These are phyloP conservation scores for Letharia lupina DNA, from an alignment of 495 filamentous ascomycete species.

Conservation along the genomic window DNA sequence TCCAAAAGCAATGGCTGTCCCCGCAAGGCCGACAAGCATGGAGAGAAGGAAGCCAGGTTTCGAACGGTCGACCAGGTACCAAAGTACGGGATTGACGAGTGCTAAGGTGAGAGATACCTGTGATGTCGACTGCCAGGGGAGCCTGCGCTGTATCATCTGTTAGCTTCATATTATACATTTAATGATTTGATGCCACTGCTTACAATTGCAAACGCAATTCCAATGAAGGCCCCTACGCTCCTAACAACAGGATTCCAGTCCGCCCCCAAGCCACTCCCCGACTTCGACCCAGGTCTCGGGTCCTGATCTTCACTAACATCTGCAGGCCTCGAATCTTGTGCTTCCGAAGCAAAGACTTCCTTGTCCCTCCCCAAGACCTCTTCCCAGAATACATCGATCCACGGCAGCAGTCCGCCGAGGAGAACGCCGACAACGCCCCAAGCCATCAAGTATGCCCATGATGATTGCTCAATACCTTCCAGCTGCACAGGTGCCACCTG, in stretches of 20 bases:
- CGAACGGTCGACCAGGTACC: conserved; percentile 92
- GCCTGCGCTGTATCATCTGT: conserved; percentile 50
- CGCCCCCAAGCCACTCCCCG: conserved; percentile 31
- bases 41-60: conserved; percentile 74
- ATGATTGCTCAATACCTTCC: conserved; percentile 49
- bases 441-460: conserved; percentile 61
- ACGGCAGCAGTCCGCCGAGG: conserved; percentile 73
- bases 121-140: conserved; percentile 88
- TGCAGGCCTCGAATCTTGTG: conserved; percentile 1
- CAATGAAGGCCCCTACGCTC: conserved; percentile 87
- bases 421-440: conserved; percentile 77
- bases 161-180: conserved; percentile 6
- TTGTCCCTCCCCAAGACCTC: conserved; percentile 24
- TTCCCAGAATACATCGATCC: conserved; percentile 64
- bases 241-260: conserved; percentile 80
- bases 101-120: conserved; percentile 88
- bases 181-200: conserved; percentile 27
- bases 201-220: conserved; percentile 95
- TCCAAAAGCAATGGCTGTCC: conserved; percentile 62
- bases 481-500: conserved; percentile 48
- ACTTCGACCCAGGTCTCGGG: conserved; percentile 30
- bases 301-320: conserved; percentile 24
- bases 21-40: conserved; percentile 57
- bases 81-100: conserved; percentile 85
- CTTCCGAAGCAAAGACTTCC: conserved; percentile 14